A percentile compares a stretch with the other conserved stretches of the same genome.
phyloP scores from a whole-genome alignment of 352 stramenopile species.

The Blastocystis sp. region DNA sequence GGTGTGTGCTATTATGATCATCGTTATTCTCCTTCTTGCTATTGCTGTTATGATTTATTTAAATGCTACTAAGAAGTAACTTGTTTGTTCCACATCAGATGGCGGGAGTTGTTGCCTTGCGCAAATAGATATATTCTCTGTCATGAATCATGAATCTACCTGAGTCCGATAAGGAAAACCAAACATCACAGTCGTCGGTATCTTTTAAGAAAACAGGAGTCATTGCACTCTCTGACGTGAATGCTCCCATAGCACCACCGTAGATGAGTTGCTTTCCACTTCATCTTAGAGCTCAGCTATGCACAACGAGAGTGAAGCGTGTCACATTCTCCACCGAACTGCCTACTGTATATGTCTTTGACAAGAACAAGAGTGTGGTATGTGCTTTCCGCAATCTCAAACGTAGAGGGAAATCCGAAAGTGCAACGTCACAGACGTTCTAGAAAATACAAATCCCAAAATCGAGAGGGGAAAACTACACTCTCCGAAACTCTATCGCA shows the following conservation, averaged over 20 bases:
- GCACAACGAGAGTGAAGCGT: neutral
- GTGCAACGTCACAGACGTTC: neutral
- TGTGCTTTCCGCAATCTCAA: neutral
- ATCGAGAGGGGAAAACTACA: neutral
- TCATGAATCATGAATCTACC: neutral
- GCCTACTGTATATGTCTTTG: neutral
- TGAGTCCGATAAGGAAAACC: neutral
- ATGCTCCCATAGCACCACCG: neutral
- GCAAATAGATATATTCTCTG: neutral
- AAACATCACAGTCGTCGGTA: neutral
- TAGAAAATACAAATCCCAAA: neutral
- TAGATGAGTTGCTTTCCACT: neutral
- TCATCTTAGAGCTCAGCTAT: neutral
- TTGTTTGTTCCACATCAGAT: constrained; percentile 35
- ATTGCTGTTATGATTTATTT: constrained; percentile 54
- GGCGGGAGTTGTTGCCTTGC: constrained; percentile 25
- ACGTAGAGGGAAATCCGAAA: neutral
- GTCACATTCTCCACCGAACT: constrained; percentile 1
- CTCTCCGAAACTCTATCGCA: neutral
- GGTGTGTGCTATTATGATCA: constrained; percentile 7
- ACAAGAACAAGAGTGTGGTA: constrained; percentile 9
- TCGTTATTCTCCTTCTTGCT: constrained; percentile 12
- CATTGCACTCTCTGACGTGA: neutral
- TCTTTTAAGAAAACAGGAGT: neutral
- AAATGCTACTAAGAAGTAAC: constrained; percentile 9